phyloP scores from a whole-genome alignment of 2,329 filamentous ascomycete genomes.

The Cladosporium sp. region DNA sequence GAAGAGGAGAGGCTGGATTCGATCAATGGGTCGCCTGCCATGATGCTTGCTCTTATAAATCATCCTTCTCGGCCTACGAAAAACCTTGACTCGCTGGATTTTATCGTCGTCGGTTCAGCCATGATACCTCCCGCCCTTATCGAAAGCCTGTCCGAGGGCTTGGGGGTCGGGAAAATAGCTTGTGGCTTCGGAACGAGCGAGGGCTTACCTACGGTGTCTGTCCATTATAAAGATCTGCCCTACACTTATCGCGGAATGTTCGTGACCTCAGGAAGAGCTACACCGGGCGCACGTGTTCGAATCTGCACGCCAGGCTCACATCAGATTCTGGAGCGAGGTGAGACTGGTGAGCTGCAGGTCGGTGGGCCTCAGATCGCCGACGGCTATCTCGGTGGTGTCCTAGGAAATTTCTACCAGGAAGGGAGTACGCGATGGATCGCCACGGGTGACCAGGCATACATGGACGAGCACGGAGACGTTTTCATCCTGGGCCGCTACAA shows the following conservation, averaged over 20 bases:
- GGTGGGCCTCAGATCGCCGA: not conserved
- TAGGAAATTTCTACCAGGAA: not conserved
- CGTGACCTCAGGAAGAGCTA: not conserved
- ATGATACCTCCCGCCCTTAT: not conserved
- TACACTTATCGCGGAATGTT: not conserved
- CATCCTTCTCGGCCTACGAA: not conserved
- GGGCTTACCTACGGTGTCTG: not conserved
- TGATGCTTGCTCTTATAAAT: not conserved
- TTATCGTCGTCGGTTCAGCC: not conserved
- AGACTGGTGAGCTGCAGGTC: not conserved
- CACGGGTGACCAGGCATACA: conserved; percentile 56
- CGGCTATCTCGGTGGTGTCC: not conserved
- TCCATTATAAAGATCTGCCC: not conserved
- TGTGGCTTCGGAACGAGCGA: not conserved
- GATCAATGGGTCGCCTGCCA: not conserved
- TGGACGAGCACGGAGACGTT: conserved; percentile 41
- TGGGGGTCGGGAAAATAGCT: not conserved
- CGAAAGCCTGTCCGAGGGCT: not conserved
- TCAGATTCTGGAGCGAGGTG: not conserved
- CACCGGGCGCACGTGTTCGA: not conserved
- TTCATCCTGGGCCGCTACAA: conserved; percentile 32
- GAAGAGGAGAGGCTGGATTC: not conserved
- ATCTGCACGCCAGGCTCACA: not conserved
- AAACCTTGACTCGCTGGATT: not conserved
- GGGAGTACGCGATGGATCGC: conserved; percentile 54